Evolutionary conservation across 2,329 filamentous ascomycete genomes (phyloP).

Genomic region (Hypoxylon sp.): DNA sequence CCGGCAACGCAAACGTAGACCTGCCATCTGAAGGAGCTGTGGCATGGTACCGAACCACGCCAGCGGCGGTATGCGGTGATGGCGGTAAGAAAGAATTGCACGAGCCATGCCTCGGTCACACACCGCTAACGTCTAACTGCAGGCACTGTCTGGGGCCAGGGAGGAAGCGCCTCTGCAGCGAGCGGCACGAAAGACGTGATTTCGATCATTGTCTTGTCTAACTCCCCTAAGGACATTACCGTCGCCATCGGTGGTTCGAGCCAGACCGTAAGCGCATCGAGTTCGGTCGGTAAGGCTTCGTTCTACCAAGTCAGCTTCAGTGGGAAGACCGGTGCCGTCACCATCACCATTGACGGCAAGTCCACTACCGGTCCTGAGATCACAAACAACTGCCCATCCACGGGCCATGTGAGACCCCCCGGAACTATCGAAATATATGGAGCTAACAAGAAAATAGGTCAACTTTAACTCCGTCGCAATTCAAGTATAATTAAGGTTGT

Average conservation of each 20-base stretch:
- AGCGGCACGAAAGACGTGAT: slow-evolving; percentile 61
- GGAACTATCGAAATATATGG: neutral
- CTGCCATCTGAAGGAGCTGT: slow-evolving; percentile 49
- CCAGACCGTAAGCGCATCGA: slow-evolving; percentile 53
- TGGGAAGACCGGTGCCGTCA: slow-evolving; percentile 58
- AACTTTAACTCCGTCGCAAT: slow-evolving; percentile 57
- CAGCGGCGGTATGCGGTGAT: slow-evolving; percentile 53
- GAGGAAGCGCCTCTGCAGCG: slow-evolving; percentile 54
- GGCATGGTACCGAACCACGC: slow-evolving; percentile 52
- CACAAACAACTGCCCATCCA: slow-evolving; percentile 50
- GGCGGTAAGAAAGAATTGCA: slow-evolving; percentile 54
- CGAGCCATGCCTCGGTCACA: neutral
- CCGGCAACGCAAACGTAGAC: slow-evolving; percentile 55
- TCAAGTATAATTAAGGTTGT: slow-evolving; percentile 48
- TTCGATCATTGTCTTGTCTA: slow-evolving; percentile 60
- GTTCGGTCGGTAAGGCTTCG: slow-evolving; percentile 53
- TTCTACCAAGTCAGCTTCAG: slow-evolving; percentile 59
- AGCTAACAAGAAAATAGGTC: slow-evolving; percentile 47
- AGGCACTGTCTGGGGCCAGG: slow-evolving; percentile 60
- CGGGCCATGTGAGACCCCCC: slow-evolving; percentile 50
- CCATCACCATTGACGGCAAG: slow-evolving; percentile 57
- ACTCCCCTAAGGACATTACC: slow-evolving; percentile 53
- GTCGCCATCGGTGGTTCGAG: slow-evolving; percentile 57
- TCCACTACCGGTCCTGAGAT: slow-evolving; percentile 58
- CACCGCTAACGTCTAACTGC: slow-evolving; percentile 26